Evolutionary conservation across 257 asterid species (phyloP).

Genomic region (Capsicum baccatum): DNA sequence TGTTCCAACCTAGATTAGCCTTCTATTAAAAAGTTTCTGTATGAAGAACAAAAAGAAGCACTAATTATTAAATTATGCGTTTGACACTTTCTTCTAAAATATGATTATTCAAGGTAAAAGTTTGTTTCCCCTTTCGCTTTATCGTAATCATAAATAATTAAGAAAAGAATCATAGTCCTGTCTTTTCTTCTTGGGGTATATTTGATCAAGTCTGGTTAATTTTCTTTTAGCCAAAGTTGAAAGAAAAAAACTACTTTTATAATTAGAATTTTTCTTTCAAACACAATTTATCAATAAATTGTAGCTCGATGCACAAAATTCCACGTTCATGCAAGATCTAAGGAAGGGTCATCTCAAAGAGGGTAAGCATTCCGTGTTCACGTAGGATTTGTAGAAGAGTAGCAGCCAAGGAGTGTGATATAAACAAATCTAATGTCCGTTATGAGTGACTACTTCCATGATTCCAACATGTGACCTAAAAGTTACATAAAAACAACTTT

Average conservation of each 20-base stretch:
- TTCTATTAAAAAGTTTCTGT: neutral
- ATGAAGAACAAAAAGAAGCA: neutral
- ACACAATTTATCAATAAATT: neutral
- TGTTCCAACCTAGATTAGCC: constrained; percentile 16
- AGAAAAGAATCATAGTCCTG: neutral
- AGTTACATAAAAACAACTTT: too few relatives aligned
- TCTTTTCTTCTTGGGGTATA: neutral
- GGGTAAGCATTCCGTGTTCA: too few relatives aligned
- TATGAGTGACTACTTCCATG: too few relatives aligned
- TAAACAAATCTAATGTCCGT: too few relatives aligned
- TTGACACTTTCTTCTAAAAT: neutral
- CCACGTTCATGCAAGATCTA: too few relatives aligned
- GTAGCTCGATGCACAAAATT: too few relatives aligned
- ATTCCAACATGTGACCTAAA: too few relatives aligned
- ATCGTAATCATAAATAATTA: neutral
- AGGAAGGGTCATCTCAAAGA: too few relatives aligned
- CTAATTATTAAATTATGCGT: neutral
- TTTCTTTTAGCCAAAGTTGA: neutral
- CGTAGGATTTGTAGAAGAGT: too few relatives aligned
- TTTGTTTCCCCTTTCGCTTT: neutral
- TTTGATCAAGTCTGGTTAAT: neutral
- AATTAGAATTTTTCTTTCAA: neutral
- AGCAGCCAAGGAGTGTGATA: too few relatives aligned
- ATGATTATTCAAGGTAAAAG: neutral
- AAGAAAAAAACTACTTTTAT: neutral